Conservation (phyloP, 202 grass and related monocot species). For the Carex arenaria region DNA sequence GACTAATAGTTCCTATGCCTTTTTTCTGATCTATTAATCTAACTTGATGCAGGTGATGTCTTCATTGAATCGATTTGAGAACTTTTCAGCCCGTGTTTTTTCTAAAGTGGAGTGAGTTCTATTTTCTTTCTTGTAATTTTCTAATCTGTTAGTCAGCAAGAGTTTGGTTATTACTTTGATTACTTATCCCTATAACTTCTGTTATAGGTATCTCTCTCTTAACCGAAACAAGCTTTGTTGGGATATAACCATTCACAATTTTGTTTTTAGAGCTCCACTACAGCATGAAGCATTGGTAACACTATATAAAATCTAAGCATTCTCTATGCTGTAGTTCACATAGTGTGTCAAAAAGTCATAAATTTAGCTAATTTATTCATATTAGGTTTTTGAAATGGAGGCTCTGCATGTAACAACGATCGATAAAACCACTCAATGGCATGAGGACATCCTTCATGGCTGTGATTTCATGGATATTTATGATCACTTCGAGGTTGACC, state of each 20-base stretch:
- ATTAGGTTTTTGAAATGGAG: constrained; percentile 64
- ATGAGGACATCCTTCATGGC: constrained; percentile 32
- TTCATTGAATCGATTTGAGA: constrained; percentile 71
- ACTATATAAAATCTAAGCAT: constrained; percentile 10
- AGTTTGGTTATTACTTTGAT: not conserved
- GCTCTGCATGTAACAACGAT: constrained; percentile 46
- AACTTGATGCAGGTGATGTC: constrained; percentile 58
- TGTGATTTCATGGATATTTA: constrained; percentile 63
- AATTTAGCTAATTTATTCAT: constrained; percentile 30
- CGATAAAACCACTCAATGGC: constrained; percentile 31
- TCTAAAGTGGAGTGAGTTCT: constrained; percentile 72
- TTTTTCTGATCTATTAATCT: constrained; percentile 19
- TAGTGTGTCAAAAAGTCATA: not conserved
- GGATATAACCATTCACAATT: constrained; percentile 62
- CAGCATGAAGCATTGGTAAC: constrained; percentile 33
- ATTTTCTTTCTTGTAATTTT: constrained; percentile 23
- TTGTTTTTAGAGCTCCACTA: constrained; percentile 56
- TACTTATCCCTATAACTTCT: constrained; percentile 26
- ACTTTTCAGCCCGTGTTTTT: constrained; percentile 60
- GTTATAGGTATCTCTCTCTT: constrained; percentile 60
- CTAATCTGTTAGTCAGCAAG: not conserved
- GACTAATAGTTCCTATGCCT: constrained; percentile 18
- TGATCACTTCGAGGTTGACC: constrained; percentile 71
- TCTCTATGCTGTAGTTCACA: not conserved
- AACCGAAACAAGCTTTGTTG: constrained; percentile 68